phyloP scores from a whole-genome alignment of 2,329 filamentous ascomycete species.

The Colletotrichum tropicale region DNA sequence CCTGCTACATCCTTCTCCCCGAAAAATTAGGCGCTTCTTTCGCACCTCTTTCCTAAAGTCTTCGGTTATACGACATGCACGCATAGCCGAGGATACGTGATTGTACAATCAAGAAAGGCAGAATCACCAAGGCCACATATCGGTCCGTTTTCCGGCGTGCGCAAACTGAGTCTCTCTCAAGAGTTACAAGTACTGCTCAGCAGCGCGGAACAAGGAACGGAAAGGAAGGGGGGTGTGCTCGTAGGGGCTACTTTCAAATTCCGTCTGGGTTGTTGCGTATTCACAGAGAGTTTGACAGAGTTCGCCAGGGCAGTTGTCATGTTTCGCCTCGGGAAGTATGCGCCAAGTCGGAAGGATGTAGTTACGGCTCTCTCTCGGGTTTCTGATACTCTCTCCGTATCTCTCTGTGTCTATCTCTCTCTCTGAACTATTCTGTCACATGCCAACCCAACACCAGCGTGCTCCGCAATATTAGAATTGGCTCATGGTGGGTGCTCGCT shows the following conservation, averaged over 20 bases:
- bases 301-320: conserved; percentile 12
- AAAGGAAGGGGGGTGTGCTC: neutral
- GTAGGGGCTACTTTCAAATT: neutral
- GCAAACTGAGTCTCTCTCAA: neutral
- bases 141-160: neutral
- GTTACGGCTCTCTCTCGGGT: neutral
- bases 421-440: neutral
- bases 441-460: neutral
- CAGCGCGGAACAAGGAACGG: neutral
- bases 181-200: neutral
- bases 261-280: neutral
- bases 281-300: neutral
- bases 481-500: neutral
- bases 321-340: conserved; percentile 16
- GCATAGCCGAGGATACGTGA: neutral
- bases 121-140: neutral
- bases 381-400: neutral
- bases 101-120: neutral
- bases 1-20: neutral
- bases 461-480: neutral
- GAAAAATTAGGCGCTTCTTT: neutral
- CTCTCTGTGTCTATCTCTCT: neutral
- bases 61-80: neutral
- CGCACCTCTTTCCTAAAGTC: neutral
- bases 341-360: neutral